These are phyloP conservation scores for Verticillium klebahnii DNA, from an alignment of 2,329 filamentous ascomycete genomes.

Conservation along the genomic window DNA sequence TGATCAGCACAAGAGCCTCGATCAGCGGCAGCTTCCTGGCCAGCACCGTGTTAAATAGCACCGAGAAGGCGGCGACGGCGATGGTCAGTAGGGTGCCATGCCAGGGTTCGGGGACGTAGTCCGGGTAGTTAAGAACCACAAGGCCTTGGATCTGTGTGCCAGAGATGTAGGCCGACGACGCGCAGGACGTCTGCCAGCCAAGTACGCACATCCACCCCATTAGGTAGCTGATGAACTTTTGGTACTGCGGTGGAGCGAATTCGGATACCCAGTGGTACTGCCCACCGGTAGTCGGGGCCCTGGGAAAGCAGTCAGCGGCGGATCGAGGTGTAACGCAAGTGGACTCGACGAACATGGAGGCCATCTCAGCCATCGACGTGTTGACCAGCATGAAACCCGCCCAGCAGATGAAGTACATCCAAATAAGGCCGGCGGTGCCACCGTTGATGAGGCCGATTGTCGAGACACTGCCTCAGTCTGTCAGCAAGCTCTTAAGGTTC, in stretches of 20 bases:
- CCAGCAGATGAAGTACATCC: conserved; percentile 34
- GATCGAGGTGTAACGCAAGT: background rate
- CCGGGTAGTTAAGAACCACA: conserved; percentile 28
- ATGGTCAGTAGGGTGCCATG: conserved; percentile 38
- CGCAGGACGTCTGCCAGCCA: conserved; percentile 38
- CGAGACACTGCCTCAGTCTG: conserved; percentile 5
- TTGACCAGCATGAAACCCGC: conserved; percentile 32
- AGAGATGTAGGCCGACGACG: conserved; percentile 34
- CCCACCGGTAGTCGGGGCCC: conserved; percentile 51
- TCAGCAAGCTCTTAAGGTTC: background rate
- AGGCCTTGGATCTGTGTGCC: conserved; percentile 41
- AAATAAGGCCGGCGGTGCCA: conserved; percentile 41
- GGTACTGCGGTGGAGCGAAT: conserved; percentile 40
- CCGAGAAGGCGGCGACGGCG: conserved; percentile 32
- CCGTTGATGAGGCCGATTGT: conserved; percentile 30
- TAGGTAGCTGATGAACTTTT: conserved; percentile 50
- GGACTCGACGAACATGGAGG: conserved; percentile 32
- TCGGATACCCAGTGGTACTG: conserved; percentile 57
- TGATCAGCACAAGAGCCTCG: conserved; percentile 35
- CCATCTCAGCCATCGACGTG: conserved; percentile 43
- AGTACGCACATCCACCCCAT: conserved; percentile 40
- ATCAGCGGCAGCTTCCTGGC: conserved; percentile 33
- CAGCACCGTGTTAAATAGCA: conserved; percentile 38
- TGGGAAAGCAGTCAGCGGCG: conserved; percentile 6
- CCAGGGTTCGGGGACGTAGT: conserved; percentile 30